Evolutionary conservation across 805 yeast species (phyloP).

Genomic region (Scheffersomyces stipitis): DNA sequence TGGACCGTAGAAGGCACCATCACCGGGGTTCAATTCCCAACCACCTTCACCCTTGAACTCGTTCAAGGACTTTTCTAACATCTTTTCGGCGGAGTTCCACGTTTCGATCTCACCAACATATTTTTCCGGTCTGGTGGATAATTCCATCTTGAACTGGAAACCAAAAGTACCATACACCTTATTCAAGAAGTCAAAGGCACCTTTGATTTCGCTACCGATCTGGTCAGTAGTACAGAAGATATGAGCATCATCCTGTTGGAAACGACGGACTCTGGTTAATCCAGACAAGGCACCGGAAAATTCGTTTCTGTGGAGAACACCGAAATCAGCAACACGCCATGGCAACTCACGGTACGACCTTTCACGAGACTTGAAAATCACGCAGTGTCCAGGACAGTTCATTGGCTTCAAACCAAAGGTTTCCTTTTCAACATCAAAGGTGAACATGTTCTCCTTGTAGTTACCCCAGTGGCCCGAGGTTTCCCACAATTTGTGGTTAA

Average conservation of each 20-base stretch:
- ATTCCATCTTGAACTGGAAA: conserved; percentile 93
- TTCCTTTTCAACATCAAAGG: conserved; percentile 96
- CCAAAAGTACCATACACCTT: conserved; percentile 89
- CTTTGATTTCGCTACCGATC: conserved; percentile 80
- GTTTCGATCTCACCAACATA: conserved; percentile 92
- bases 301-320: conserved; percentile 96
- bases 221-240: conserved; percentile 94
- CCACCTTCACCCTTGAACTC: conserved; percentile 72
- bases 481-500: conserved; percentile 96
- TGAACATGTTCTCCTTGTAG: conserved; percentile 96
- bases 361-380: conserved; percentile 87
- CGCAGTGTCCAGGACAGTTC: conserved; percentile 92
- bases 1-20: conserved; percentile 95
- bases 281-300: conserved; percentile 89
- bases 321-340: conserved; percentile 98
- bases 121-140: conserved; percentile 96
- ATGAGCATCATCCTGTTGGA: conserved; percentile 99
- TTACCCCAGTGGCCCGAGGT: conserved; percentile 99
- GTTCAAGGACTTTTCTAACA: conserved; percentile 78
- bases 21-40: conserved; percentile 96
- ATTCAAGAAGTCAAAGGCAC: conserved; percentile 82
- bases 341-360: conserved; percentile 97
- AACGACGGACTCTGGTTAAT: conserved; percentile 95
- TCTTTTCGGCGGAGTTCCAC: conserved; percentile 89
- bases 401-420: conserved; percentile 91